Evolutionary conservation across 148 eudicot genomes (phyloP).

Genomic region (Dysphania ambrosioides): DNA sequence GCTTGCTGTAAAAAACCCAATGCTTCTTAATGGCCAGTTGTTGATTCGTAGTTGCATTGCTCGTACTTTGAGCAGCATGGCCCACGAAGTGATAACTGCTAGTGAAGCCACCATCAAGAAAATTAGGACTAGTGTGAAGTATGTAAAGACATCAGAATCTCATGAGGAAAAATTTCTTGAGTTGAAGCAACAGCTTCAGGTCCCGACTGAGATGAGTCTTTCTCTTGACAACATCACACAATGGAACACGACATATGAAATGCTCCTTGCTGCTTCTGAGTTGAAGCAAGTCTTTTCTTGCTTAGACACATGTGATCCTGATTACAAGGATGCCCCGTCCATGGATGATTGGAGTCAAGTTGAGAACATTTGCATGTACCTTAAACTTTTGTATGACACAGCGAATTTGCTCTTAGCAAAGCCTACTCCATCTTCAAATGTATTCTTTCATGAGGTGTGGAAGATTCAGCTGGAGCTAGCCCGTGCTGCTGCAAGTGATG

Average conservation of each 20-base stretch:
- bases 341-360: conserved; percentile 66
- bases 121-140: conserved; percentile 77
- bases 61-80: conserved; percentile 68
- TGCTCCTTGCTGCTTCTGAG: conserved; percentile 79
- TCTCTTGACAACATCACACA: conserved; percentile 54
- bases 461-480: conserved; percentile 80
- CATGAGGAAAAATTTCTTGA: conserved; percentile 74
- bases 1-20: conserved; percentile 66
- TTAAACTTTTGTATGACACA: conserved; percentile 64
- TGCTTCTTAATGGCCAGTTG: conserved; percentile 63
- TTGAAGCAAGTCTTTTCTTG: conserved; percentile 74
- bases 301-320: conserved; percentile 67
- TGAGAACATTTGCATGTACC: conserved; percentile 54
- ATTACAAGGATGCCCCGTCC: conserved; percentile 63
- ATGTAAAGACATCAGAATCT: conserved; percentile 66
- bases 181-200: conserved; percentile 75
- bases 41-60: conserved; percentile 69
- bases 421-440: conserved; percentile 48
- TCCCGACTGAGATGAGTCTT: conserved; percentile 54
- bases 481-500: conserved; percentile 63
- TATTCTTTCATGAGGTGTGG: conserved; percentile 87
- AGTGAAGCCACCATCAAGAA: conserved; percentile 55
- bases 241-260: conserved; percentile 88
- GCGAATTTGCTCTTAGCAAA: conserved; percentile 52
- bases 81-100: conserved; percentile 45